Evolutionary conservation across 768 basidiomycete species (phyloP).

Genomic region (Naganishia antarctica): DNA sequence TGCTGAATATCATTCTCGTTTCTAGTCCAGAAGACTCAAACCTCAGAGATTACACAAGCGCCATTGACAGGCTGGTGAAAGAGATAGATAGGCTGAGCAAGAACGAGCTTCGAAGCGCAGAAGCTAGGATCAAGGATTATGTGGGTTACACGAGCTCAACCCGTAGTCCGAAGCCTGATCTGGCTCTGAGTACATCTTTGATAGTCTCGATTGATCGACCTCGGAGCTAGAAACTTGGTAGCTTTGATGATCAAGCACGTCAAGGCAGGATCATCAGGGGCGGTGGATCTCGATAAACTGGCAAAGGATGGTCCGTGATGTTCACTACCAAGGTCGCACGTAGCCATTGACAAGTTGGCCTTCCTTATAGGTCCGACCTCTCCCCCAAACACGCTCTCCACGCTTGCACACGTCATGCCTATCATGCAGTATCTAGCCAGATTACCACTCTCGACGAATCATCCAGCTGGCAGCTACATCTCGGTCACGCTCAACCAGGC

Average conservation of each 20-base stretch:
- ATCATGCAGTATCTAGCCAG: conserved; percentile 19
- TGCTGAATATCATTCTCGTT: background rate
- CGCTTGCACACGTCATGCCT: conserved; percentile 23
- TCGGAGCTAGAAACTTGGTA: conserved; percentile 40
- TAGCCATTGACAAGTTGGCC: background rate
- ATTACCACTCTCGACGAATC: conserved; percentile 33
- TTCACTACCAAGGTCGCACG: background rate
- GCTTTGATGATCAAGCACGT: conserved; percentile 40
- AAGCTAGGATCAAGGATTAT: conserved; percentile 42
- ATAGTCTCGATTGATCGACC: conserved; percentile 40
- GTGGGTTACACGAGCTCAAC: conserved; percentile 24
- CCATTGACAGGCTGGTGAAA: conserved; percentile 37
- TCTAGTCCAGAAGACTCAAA: conserved; percentile 28
- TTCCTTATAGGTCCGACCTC: conserved; percentile 35
- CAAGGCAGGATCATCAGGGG: conserved; percentile 34
- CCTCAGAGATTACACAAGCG: conserved; percentile 40
- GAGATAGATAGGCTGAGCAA: conserved; percentile 44
- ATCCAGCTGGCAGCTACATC: conserved; percentile 27
- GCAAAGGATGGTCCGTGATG: conserved; percentile 36
- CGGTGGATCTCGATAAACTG: conserved; percentile 34
- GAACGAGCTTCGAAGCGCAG: conserved; percentile 36
- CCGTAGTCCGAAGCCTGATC: background rate
- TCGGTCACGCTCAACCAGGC: conserved; percentile 23
- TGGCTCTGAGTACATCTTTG: background rate
- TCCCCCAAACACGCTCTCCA: conserved; percentile 40